Evolutionary conservation across 305 asterid species (phyloP), one percentile per base, ranked within the genome.

Genomic region (Vinca major): DNA sequence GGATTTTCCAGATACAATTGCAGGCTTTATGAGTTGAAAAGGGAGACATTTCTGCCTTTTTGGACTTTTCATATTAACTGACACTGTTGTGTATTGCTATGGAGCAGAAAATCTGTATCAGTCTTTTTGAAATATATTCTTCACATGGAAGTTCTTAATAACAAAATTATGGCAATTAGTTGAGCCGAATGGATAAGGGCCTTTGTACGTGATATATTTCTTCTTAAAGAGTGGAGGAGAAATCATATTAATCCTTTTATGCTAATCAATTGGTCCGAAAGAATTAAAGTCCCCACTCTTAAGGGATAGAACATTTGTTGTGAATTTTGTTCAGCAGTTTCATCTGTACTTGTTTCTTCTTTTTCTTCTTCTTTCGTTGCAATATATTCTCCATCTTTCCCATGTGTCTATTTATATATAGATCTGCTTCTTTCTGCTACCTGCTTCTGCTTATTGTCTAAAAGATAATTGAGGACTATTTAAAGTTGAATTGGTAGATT

Each of bases 401-500:
- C 43, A 0, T 37, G 4, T 21, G 51, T 14, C 16, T 20, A 9
- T 54, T 21, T 60, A 26, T 14, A 37, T 17, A 14, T 6, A 33
- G 9, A 57, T 13, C 9, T 33, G n/a, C 21, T 57, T 33, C 19
- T 49, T 14, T 4, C 17, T 19, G 36, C 14, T 21, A 20, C 64
- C 36, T 60, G 43, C 13, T 37, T 26, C 47, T 60, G 47, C 36
- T 36, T 58, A 6, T 60, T 37, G 47, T 60, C 12, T 60, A 7
- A 60, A 60, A 60, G 64, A 60, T 36, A 37, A 36, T 58, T 58
- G 63, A 16, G n/a, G 44, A 7, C 21, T 45, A 47, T 44, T 45
- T 64, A 21, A 41, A 37, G 5, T 12, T 13, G 10, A 14, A 19
- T 6, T 13, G 43, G 37, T 26, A 4, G 14, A 16, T 55, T 26